Evolutionary conservation across 202 grass and related monocot genomes (phyloP).

Genomic region (Bolboschoenoplectus hybrid): DNA sequence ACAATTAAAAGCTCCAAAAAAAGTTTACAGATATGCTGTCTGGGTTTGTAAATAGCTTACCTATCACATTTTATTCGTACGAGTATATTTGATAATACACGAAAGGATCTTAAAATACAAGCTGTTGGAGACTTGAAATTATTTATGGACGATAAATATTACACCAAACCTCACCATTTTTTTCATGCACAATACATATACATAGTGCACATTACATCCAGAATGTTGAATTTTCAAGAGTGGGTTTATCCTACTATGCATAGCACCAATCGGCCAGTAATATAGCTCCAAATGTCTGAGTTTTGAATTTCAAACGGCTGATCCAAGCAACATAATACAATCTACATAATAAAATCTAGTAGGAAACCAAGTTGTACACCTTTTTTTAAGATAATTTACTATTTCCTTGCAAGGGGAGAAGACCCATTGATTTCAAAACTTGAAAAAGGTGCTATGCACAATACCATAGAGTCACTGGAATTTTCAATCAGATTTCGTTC

Average conservation of each 20-base stretch:
- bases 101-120: background rate
- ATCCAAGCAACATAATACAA: background rate
- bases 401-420: background rate
- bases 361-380: background rate
- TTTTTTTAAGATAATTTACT: background rate
- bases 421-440: background rate
- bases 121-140: background rate
- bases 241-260: background rate
- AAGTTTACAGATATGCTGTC: slow-evolving; percentile 1
- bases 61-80: too few species aligned
- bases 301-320: background rate
- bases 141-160: background rate
- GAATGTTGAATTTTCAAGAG: background rate
- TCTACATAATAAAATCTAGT: background rate
- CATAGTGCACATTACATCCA: background rate
- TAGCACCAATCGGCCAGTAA: background rate
- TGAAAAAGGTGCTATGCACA: background rate
- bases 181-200: background rate
- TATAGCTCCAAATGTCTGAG: background rate
- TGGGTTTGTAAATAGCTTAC: background rate
- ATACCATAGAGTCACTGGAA: background rate
- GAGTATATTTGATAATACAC: background rate
- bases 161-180: background rate
- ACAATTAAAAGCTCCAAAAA: background rate
- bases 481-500: slow-evolving; percentile 1